phyloP scores from a whole-genome alignment of 2,329 filamentous ascomycete genomes.

The Diaporthe australafricana region DNA sequence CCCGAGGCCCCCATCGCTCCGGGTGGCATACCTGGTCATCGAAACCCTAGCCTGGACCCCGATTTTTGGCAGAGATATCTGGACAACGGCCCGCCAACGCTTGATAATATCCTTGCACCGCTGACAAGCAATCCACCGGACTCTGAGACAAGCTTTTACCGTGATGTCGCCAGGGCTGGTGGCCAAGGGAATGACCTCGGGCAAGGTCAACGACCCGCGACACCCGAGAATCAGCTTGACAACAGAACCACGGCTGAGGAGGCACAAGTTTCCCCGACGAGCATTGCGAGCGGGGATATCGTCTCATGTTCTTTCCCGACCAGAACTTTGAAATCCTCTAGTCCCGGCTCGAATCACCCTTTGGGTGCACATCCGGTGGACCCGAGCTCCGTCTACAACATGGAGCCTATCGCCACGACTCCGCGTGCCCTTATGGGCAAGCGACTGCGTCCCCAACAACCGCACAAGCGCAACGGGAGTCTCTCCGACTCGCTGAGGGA shows the following conservation, averaged over 20 bases:
- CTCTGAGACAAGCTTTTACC: slow-evolving; percentile 55
- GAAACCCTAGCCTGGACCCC: slow-evolving; percentile 66
- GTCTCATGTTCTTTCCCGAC: slow-evolving; percentile 73
- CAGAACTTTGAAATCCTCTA: slow-evolving; percentile 57
- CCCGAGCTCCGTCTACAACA: slow-evolving; percentile 59
- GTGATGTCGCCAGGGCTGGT: slow-evolving; percentile 56
- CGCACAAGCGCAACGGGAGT: slow-evolving; percentile 87
- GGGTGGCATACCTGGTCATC: slow-evolving; percentile 76
- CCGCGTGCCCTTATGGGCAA: slow-evolving; percentile 70
- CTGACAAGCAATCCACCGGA: slow-evolving; percentile 41
- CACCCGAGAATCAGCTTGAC: slow-evolving; percentile 54
- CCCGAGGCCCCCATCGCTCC: slow-evolving; percentile 78
- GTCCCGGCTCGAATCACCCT: slow-evolving; percentile 54
- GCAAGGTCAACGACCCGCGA: slow-evolving; percentile 55
- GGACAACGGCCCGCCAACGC: slow-evolving; percentile 54
- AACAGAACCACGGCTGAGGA: slow-evolving; percentile 42
- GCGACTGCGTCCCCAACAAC: slow-evolving; percentile 64
- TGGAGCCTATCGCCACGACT: slow-evolving; percentile 67
- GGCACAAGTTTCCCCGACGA: slow-evolving; percentile 63
- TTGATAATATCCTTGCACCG: slow-evolving; percentile 54
- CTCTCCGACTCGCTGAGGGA: slow-evolving; percentile 87
- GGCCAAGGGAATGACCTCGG: not conserved
- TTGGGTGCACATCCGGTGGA: slow-evolving; percentile 68
- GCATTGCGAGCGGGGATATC: slow-evolving; percentile 69
- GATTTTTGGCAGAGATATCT: slow-evolving; percentile 63